phyloP scores from a whole-genome alignment of 805 yeast species.

The Grigorovia yakushimaensis region DNA sequence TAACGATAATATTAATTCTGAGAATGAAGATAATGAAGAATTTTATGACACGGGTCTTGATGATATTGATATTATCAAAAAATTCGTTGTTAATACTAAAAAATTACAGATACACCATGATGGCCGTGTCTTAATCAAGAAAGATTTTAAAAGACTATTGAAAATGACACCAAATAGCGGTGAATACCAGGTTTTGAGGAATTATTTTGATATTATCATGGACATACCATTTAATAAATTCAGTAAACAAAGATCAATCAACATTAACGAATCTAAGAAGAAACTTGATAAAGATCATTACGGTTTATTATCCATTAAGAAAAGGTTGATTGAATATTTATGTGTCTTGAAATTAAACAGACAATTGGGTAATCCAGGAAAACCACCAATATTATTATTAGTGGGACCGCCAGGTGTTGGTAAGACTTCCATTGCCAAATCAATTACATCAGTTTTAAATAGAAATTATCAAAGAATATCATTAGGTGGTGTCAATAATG shows the following conservation, averaged over 20 bases:
- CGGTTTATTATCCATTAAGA: slow-evolving; percentile 82
- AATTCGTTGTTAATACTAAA: slow-evolving; percentile 67
- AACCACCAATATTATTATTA: slow-evolving; percentile 83
- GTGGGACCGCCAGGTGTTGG: slow-evolving; percentile 99
- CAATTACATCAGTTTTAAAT: slow-evolving; percentile 82
- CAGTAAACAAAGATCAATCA: slow-evolving; percentile 67
- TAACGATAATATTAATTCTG: neutral
- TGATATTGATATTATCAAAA: slow-evolving; percentile 68
- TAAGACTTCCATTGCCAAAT: slow-evolving; percentile 92
- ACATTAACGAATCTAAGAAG: slow-evolving; percentile 53
- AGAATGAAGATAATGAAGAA: slow-evolving; percentile 12
- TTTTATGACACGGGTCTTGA: slow-evolving; percentile 41
- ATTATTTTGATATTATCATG: slow-evolving; percentile 89
- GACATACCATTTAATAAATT: slow-evolving; percentile 86
- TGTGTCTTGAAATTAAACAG: slow-evolving; percentile 62
- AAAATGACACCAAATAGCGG: slow-evolving; percentile 78
- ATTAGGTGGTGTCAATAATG: slow-evolving; percentile 96
- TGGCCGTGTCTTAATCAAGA: slow-evolving; percentile 76
- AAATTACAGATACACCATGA: slow-evolving; percentile 67
- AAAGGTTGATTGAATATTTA: slow-evolving; percentile 85
- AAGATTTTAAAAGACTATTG: slow-evolving; percentile 72
- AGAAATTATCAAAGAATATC: slow-evolving; percentile 87
- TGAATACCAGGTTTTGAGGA: slow-evolving; percentile 80
- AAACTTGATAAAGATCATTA: slow-evolving; percentile 76
- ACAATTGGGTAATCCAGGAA: slow-evolving; percentile 81